phyloP scores from a whole-genome alignment of 2,329 filamentous ascomycete species.

The Alternaria triticina region DNA sequence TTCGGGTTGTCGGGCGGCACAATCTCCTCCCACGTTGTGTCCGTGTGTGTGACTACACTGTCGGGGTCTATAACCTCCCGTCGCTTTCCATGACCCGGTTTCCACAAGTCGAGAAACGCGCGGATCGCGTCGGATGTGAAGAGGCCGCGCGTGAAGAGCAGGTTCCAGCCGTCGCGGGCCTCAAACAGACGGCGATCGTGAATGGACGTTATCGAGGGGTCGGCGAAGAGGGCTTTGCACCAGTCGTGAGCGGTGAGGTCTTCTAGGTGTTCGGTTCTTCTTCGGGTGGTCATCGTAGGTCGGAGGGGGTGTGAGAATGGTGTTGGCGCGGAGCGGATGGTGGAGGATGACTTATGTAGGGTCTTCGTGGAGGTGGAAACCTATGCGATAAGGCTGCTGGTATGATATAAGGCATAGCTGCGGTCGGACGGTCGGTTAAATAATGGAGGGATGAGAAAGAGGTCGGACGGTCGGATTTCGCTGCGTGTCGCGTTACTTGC shows the following conservation, averaged over 20 bases:
- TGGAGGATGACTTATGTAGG: background rate
- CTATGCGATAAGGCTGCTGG: background rate
- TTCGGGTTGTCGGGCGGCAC: background rate
- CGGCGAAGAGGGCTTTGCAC: conserved; percentile 31
- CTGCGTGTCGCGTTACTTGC: background rate
- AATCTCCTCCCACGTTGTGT: background rate
- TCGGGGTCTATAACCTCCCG: conserved; percentile 12
- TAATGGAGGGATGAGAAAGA: too few relatives aligned
- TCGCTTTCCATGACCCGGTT: conserved; percentile 13
- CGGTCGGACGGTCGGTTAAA: background rate
- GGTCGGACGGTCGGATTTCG: background rate
- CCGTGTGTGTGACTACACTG: background rate
- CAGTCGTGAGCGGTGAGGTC: conserved; percentile 34
- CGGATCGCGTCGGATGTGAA: conserved; percentile 32
- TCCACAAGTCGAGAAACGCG: conserved; percentile 32
- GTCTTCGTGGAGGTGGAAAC: background rate
- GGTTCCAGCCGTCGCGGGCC: conserved; percentile 7
- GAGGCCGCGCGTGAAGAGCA: conserved; percentile 29
- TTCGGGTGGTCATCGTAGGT: background rate
- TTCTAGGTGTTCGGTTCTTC: conserved; percentile 27
- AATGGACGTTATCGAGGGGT: conserved; percentile 22
- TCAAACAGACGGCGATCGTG: conserved; percentile 15
- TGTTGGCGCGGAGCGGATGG: background rate
- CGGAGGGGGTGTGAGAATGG: background rate
- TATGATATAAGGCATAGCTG: background rate